Base-by-base conservation (phyloP, 345 rosid genomes). In the Euphorbia pulcherrima region DNA sequence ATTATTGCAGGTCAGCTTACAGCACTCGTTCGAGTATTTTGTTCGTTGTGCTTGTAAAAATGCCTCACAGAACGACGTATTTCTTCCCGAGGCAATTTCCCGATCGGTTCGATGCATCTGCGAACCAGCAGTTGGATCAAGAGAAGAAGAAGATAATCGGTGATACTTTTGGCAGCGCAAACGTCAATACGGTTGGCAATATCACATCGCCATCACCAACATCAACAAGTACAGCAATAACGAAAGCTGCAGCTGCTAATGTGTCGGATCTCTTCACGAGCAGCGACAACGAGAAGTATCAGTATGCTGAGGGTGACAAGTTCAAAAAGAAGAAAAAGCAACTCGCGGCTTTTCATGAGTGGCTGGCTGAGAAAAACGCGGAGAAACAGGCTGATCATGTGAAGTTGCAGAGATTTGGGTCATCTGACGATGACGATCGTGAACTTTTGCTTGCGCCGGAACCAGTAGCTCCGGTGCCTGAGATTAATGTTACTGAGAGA, bases 21-120 rank as follows among this genome's bases (percentile, higher is more conserved):
- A 1, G 24, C 33, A 39, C 68, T 50, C 29, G 46, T 62, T 62
- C 11, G 68, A 0, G n/a, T 54, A 0, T 14, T 11, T 18, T 41
- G 8, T 46, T 44, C 37, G 18, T 9, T 26, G 59, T 23, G 35
- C 52, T 13, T 21, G 74, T 46, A 64, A 71, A 77, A 67, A 93
- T 93, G 97, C 98, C 98, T 80, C 98, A 93, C 77, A 81, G 98
- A 64, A 82, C 97, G 1, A 93, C 98, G 70, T 93, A 93, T 88
- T 83, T 93, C 86, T 93, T 93, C 83, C 97, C 97, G n/a, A 83
- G 98, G 83, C 98, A 90, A 75, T 88, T 92, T 67, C 96, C 90
- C 18, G 97, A 90, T 74, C 88, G 79, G 65, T 80, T 83, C 75
- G 92, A 83, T 76, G 76, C 87, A 13, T 77, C 86, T 30, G 16